Evolutionary conservation across 192 early-diverging fungal species (phyloP), one percentile per base, ranked within the genome.

Genomic region (Coemansia erecta): DNA sequence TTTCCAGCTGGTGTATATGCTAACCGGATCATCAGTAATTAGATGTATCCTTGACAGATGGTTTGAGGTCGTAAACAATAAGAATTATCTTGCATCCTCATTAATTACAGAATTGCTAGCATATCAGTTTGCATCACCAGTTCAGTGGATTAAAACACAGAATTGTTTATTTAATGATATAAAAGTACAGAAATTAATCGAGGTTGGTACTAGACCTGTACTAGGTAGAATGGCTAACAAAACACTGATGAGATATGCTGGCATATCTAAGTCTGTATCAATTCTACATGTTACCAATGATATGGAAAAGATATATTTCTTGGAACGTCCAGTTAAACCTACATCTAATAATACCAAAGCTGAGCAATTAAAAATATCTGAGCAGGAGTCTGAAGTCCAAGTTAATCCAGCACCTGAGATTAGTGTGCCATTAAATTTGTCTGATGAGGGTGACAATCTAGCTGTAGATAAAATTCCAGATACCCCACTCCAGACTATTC

Each of bases 71-170:
- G 3, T 15, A 2, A 39, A 21, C 0, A 11, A 41, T 8, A 71
- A 85, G 62, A 84, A 85, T 60, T 80, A 85, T 22, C 84, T 94
- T 31, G 92, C 89, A 42, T 85, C 86, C 70, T 81, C 70, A 10
- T 74, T 98, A 26, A 65, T 98, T 43, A 85, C 95, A 58, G 94
- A 98, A 75, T 72, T 95, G 49, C 70, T 98, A 15, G 90, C 94
- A 9, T 92, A 95, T 72, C 95, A 98, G 78, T 89, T 98, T 68
- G 94, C 94, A 14, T 88, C 84, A 31, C 89, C 95, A 23, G 94
- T 96, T 17, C 86, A 93, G 66, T 98, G 94, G 95, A 96, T 94
- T 57, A 87, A 91, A 60, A 94, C 95, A 21, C 94, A 95, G 75
- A 90, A 93, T 61, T 72, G 82, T 48, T 75, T 98, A 47, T 88